phyloP scores from a whole-genome alignment of 2,329 filamentous ascomycete genomes.

The Colletotrichum lini region DNA sequence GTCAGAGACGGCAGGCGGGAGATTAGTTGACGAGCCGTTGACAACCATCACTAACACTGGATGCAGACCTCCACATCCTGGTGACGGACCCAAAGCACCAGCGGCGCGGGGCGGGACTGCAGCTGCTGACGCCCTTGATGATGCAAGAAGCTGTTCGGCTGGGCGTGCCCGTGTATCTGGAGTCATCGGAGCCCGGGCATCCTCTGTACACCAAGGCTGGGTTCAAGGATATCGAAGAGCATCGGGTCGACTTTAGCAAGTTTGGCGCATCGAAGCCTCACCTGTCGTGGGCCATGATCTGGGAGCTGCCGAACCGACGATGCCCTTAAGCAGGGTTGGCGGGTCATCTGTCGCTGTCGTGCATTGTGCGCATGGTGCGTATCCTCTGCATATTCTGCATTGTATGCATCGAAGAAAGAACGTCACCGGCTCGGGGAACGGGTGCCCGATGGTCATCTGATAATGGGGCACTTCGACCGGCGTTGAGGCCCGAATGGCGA shows the following conservation, averaged over 20 bases:
- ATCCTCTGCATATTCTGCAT: too few relatives aligned
- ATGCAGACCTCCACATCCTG: slow-evolving; percentile 54
- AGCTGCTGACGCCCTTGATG: slow-evolving; percentile 53
- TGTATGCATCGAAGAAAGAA: neutral
- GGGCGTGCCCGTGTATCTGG: slow-evolving; percentile 54
- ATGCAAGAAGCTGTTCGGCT: slow-evolving; percentile 54
- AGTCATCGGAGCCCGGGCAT: slow-evolving; percentile 52
- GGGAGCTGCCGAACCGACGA: slow-evolving; percentile 35
- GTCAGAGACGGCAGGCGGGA: neutral
- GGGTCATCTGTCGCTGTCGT: neutral
- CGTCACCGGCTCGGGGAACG: neutral
- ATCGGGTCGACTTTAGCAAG: slow-evolving; percentile 23
- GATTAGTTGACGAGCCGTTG: neutral
- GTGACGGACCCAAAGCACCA: slow-evolving; percentile 56
- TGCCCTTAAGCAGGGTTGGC: slow-evolving; percentile 2
- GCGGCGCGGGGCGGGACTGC: slow-evolving; percentile 51
- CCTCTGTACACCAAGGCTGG: slow-evolving; percentile 54
- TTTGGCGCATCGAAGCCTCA: slow-evolving; percentile 30
- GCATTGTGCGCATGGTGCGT: too few relatives aligned
- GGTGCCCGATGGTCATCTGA: slow-evolving; percentile 5
- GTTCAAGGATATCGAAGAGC: slow-evolving; percentile 50
- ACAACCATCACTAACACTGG: slow-evolving; percentile 16
- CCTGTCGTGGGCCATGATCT: slow-evolving; percentile 42
- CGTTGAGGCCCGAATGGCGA: neutral
- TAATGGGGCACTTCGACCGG: neutral